A percentile compares a stretch with the other conserved stretches of the same genome.
These are phyloP conservation scores for Halenospora varia DNA, from an alignment of 495 filamentous ascomycete species.

Conservation along the genomic window DNA sequence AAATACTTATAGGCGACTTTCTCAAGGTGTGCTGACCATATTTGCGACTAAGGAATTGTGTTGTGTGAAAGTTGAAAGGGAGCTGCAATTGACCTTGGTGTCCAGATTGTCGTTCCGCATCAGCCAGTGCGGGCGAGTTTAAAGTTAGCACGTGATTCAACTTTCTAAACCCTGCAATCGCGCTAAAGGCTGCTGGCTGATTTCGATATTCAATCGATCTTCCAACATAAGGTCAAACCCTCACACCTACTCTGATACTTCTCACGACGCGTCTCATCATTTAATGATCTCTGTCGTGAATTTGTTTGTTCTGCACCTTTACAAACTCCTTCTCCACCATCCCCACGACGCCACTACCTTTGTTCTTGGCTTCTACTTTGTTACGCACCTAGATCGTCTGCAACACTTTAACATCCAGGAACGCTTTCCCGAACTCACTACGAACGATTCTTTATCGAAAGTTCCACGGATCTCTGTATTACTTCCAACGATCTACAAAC, in stretches of 20 bases:
- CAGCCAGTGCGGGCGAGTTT: not conserved
- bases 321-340: too few species aligned
- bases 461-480: not conserved
- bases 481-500: not conserved
- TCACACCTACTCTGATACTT: too few species aligned
- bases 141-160: not conserved
- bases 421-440: too few species aligned
- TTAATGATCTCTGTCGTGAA: too few species aligned
- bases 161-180: too few species aligned
- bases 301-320: too few species aligned
- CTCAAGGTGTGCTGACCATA: constrained; percentile 15
- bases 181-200: not conserved
- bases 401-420: too few species aligned
- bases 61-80: not conserved
- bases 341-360: too few species aligned
- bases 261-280: too few species aligned
- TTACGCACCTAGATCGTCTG: too few species aligned
- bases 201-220: not conserved
- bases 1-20: not conserved
- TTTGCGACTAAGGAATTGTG: constrained; percentile 26
- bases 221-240: not conserved
- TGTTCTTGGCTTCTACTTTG: too few species aligned
- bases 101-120: not conserved
- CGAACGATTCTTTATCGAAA: too few species aligned
- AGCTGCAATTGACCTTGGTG: constrained; percentile 8